Base-by-base conservation (phyloP, 192 early-diverging fungal genomes). In the Funneliformis mosseae region DNA sequence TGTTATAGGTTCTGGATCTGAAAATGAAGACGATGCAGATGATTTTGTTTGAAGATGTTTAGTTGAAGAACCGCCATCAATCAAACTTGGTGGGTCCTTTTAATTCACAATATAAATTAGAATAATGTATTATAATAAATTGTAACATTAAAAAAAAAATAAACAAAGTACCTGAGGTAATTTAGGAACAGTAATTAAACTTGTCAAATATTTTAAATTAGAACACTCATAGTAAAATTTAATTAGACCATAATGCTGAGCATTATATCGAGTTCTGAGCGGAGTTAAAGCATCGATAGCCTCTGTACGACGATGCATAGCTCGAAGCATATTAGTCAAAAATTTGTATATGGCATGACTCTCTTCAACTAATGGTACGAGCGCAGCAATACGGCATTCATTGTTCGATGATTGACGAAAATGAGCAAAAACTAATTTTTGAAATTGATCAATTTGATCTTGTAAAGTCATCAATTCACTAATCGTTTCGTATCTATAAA, bases 341-440 rank as follows among this genome's bases (percentile, higher is more conserved):
- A 99, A 99, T 83, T 95, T 94, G 86, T 99, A 99, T 74, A 99
- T 97, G 16, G 92, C 95, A 80, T 97, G 92, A 78, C 90, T 93
- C 82, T 99, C 98, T 79, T 99, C 97, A 5, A 99, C 95, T 69
- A 99, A 87, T n/a, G 98, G 98, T 41, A 99, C 96, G 25, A 99
- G 90, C 21, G 96, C 93, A 12, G 97, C 91, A 82, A 99, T 97
- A 42, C 96, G 93, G 83, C 95, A 97, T 85, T 99, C 97, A 83
- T 97, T 97, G 85, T 95, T 95, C 68, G 92, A 92, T 9, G 88
- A 89, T 21, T 89, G 87, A 42, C 93, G 90, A 85, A 99, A 95
- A 81, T 93, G 91, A 46, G 83, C 86, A 83, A 99, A 96, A 18
- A 99, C 92, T 1, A 94, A 88, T 83, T 95, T 96, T 80, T 96